Conservation (phyloP, 768 basidiomycete species). For the Collybia sordida region DNA sequence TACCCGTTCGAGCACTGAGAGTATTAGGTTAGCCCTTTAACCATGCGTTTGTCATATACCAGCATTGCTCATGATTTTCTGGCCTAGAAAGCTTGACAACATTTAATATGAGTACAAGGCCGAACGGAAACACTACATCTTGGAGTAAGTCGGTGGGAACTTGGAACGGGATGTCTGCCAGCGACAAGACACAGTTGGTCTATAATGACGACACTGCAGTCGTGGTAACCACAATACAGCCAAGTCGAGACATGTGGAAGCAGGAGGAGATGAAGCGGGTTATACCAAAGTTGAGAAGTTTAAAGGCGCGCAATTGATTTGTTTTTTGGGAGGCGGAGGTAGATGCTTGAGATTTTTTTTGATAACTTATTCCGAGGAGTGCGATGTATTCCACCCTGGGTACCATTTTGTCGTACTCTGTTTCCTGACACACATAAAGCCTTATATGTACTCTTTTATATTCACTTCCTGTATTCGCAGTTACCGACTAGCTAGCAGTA, state of each 20-base stretch:
- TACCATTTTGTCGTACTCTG: too few relatives aligned
- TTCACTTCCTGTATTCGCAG: too few relatives aligned
- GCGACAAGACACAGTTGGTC: background rate
- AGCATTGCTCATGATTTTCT: background rate
- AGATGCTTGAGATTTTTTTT: too few relatives aligned
- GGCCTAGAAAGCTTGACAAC: background rate
- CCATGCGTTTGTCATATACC: background rate
- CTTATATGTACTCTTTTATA: too few relatives aligned
- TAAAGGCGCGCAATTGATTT: background rate
- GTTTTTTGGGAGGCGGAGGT: too few relatives aligned
- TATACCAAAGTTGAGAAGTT: conserved; percentile 1
- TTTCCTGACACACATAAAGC: too few relatives aligned
- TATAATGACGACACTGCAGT: conserved; percentile 1
- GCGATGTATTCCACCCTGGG: too few relatives aligned
- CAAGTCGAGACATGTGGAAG: background rate
- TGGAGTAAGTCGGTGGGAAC: background rate
- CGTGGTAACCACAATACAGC: conserved; percentile 5
- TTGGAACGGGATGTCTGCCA: conserved; percentile 7
- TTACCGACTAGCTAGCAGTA: too few relatives aligned
- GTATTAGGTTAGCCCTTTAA: background rate
- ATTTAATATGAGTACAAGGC: background rate
- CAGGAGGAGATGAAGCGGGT: conserved; percentile 6
- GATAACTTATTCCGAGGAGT: too few relatives aligned
- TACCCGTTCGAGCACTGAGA: background rate
- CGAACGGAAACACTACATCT: background rate